Base-by-base conservation (phyloP, 2,329 filamentous ascomycete genomes). In the Calonectria henricotiae region DNA sequence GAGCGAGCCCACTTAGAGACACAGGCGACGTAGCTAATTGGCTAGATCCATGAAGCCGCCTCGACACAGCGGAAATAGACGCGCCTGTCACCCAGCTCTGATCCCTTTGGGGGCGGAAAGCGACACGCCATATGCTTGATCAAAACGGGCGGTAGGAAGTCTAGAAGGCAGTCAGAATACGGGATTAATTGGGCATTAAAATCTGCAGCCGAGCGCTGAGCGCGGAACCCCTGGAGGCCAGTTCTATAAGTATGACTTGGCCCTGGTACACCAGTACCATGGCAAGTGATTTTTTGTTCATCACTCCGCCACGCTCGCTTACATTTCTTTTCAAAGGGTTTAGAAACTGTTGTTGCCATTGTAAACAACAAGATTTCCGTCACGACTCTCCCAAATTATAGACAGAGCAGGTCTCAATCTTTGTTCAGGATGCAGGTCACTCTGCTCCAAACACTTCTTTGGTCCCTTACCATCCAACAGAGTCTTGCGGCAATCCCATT, bases 401-500 rank as follows among this genome's bases (percentile, higher is more conserved):
- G 25, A 58, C 27, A 66, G 46, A 41, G 51, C 49, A n/a, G 23
- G 27, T 60, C 30, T 43, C 30, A 17, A 12, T 55, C 37, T 15
- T 65, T 25, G 58, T 46, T 37, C 27, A 68, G 47, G 25, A 68
- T 68, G 65, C 58, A 62, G 47, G 44, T 44, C n/a, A 63, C 60
- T 20, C 20, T 58, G 60, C 39, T 63, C 39, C 47, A 8, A 37
- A n/a, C 27, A 20, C 47, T 68, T 30, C 1, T 62, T 27, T 62
- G 25, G 54, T 58, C 44, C 20, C 60, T 68, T n/a, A 47, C 58
- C 58, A 37, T 63, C 15, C 37, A n/a, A 8, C 65, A 55, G 4
- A 63, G 65, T 25, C 25, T 63, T 30, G 65, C 58, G 9, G 58
- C n/a, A 5, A 46, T 68, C 13, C 37, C 58, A 15, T 68, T 58